Conservation (phyloP, 78 protist genomes). For the Dictyostelium purpureum region DNA sequence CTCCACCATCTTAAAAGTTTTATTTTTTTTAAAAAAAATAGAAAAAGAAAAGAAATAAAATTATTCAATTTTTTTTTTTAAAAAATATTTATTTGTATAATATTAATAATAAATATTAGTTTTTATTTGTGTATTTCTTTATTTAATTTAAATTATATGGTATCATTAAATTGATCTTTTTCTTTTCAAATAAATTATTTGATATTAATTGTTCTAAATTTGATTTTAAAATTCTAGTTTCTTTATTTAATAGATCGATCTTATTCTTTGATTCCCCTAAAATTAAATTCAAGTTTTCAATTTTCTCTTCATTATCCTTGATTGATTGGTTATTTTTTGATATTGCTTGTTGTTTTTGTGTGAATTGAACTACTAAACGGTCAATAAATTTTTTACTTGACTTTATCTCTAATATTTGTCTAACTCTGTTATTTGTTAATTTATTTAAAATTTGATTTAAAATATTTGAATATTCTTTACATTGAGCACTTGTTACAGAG, state of each 20-base stretch:
- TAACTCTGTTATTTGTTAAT: conserved; percentile 10
- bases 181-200: neutral
- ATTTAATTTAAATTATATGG: conserved; percentile 10
- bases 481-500: neutral
- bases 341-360: conserved; percentile 33
- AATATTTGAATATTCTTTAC: conserved; percentile 23
- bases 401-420: conserved; percentile 44
- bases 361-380: conserved; percentile 57
- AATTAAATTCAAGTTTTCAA: conserved; percentile 15
- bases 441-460: neutral
- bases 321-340: neutral
- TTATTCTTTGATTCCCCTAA: conserved; percentile 13
- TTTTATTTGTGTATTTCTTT: no score
- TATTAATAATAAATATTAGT: no score
- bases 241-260: conserved; percentile 16
- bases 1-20: no score
- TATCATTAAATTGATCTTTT: conserved; percentile 16
- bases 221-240: conserved; percentile 17
- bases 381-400: conserved; percentile 55
- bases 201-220: conserved; percentile 19
- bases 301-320: neutral
- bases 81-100: no score
- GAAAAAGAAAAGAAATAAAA: no score
- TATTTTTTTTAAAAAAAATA: no score
- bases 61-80: no score